Evolutionary conservation across 371 early-diverging fungal genomes (phyloP), one percentile per base, ranked within the genome.

Genomic region (Neoconidiobolus thromboides): DNA sequence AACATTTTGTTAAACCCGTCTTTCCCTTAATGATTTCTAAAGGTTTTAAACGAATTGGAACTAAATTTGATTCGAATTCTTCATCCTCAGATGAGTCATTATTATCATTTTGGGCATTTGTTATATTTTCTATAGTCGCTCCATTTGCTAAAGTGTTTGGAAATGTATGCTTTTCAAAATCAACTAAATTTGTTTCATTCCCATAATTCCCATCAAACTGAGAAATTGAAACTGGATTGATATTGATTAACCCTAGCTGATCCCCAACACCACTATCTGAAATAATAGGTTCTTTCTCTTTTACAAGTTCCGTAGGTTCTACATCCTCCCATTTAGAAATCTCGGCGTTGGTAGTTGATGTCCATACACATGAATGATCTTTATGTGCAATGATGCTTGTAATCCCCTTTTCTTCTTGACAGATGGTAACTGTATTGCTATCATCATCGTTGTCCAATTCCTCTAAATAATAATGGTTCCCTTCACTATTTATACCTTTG

Each of bases 351-450:
- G 81, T 77, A 5, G 95, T 93, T 0, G 95, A 92, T 1, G 94
- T 91, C 94, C 94, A 96, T 1, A 96, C 71, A 64, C 79, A 90
- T 43, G 77, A 69, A 65, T 90, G 86, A 38, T 91, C 81, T 9
- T 83, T 69, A 1, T 85, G 87, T 14, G 75, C 77, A 65, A 41
- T 14, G 64, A 89, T 83, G 70, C 83, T 86, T n/a, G 76, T 73
- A 6, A 96, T 83, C 2, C 90, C 87, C 0, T 79, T 73, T 2
- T 79, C 65, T 67, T 94, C 93, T 62, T 82, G 84, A 62, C 89
- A 91, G 4, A 96, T 69, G 2, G 85, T 89, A 36, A 93, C 79
- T 63, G 91, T 88, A 65, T 82, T 80, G 53, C 75, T 76, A 47
- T 79, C 77, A 40, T 71, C 69, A 2, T 63, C 62, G 43, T 69